phyloP scores from a whole-genome alignment of 345 rosid genomes.

The Euphorbia peplus region DNA sequence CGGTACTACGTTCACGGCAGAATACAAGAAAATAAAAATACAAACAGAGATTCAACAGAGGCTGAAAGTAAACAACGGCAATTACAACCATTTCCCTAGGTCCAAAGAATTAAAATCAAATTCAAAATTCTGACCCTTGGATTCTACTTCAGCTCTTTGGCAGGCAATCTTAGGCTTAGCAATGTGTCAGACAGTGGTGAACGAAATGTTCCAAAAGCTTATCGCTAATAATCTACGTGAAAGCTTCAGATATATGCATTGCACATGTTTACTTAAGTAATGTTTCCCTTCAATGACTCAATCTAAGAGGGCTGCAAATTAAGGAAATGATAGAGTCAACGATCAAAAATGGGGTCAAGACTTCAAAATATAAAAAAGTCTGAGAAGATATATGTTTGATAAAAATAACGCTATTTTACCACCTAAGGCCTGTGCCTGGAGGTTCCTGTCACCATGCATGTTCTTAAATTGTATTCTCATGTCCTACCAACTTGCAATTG shows the following conservation, averaged over 20 bases:
- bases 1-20: background rate
- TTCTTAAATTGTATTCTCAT: background rate
- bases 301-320: background rate
- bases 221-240: constrained; percentile 1
- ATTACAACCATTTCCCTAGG: background rate
- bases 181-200: background rate
- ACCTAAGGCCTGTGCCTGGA: background rate
- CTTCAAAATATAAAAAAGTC: background rate
- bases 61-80: background rate
- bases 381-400: background rate
- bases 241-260: background rate
- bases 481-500: background rate
- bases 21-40: constrained; percentile 6
- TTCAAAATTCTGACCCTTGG: background rate
- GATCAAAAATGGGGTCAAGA: background rate
- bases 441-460: background rate
- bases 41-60: constrained; percentile 1
- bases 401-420: background rate
- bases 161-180: background rate
- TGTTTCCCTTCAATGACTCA: background rate
- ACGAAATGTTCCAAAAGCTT: constrained; percentile 3
- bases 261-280: background rate
- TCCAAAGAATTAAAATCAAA: background rate
- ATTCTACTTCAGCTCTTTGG: constrained; percentile 10
- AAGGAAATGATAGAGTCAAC: background rate